Evolutionary conservation across 75 land plant species (phyloP).

Genomic region (Larix kaempferi): DNA sequence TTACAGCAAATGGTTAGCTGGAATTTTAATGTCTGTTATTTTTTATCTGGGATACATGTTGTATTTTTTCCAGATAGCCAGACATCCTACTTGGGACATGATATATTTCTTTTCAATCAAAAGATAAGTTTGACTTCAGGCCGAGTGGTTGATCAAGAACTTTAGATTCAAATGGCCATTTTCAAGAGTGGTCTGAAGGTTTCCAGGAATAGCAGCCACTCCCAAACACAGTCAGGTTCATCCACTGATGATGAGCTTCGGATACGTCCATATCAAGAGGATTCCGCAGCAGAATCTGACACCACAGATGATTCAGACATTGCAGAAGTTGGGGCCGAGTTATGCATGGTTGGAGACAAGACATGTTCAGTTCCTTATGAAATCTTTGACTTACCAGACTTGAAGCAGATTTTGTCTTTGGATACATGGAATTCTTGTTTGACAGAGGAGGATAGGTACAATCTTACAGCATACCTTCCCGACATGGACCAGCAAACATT

Average conservation of each 20-base stretch:
- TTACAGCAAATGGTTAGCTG: too few species aligned
- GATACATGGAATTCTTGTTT: constrained; percentile 40
- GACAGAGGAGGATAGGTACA: constrained; percentile 44
- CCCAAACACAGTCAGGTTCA: constrained; percentile 7
- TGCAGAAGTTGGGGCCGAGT: constrained; percentile 26
- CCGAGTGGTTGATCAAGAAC: too few species aligned
- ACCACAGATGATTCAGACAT: constrained; percentile 20
- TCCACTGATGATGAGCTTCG: constrained; percentile 9
- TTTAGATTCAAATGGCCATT: background rate
- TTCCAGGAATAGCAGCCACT: constrained; percentile 8
- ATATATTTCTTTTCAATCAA: too few species aligned
- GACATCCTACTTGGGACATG: too few species aligned
- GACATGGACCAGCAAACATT: constrained; percentile 36
- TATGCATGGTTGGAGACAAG: constrained; percentile 23
- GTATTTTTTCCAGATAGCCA: too few species aligned
- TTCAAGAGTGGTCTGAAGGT: constrained; percentile 5
- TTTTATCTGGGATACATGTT: too few species aligned
- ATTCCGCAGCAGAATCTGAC: constrained; percentile 9
- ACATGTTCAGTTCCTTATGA: constrained; percentile 33
- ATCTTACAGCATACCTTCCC: constrained; percentile 31
- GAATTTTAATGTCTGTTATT: too few species aligned
- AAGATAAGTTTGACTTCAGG: too few species aligned
- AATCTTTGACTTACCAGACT: constrained; percentile 34
- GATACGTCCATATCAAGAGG: background rate
- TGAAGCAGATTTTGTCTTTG: constrained; percentile 30